Percentiles rank a stretch among this genome's conserved stretches.
phyloP scores from a whole-genome alignment of 441 rosid species.

The Theobroma grandiflorum region DNA sequence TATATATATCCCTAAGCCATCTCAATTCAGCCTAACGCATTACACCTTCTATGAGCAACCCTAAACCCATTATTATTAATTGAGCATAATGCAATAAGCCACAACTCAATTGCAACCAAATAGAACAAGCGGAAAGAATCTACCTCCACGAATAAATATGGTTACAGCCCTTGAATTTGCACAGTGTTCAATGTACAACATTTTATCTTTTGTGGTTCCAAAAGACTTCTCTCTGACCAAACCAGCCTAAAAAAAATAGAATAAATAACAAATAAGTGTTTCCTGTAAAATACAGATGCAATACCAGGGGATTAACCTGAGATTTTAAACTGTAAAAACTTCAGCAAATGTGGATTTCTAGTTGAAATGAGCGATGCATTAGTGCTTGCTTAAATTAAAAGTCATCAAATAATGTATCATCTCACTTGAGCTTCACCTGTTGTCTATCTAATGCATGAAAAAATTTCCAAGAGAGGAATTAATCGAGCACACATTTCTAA shows the following conservation, averaged over 20 bases:
- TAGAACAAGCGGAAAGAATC: constrained; percentile 19
- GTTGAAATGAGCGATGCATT: background rate
- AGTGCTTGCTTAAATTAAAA: constrained; percentile 3
- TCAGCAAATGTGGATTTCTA: constrained; percentile 15
- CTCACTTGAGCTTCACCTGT: background rate
- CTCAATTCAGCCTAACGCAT: background rate
- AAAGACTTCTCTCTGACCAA: constrained; percentile 92
- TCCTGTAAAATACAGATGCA: background rate
- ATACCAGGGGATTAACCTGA: background rate
- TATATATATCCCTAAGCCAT: constrained; percentile 1
- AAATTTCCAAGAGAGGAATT: background rate
- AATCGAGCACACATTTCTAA: background rate
- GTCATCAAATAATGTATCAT: background rate
- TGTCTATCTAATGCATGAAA: background rate
- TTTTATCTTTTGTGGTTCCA: constrained; percentile 98
- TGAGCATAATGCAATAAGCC: background rate
- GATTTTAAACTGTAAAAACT: constrained; percentile 17
- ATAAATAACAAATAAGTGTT: constrained; percentile 10
- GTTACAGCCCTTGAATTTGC: constrained; percentile 98
- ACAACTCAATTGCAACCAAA: constrained; percentile 19
- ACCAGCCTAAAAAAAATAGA: constrained; percentile 73
- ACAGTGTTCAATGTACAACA: constrained; percentile 96
- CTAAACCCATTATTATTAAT: background rate
- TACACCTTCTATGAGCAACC: background rate
- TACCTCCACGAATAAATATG: constrained; percentile 98